Conservation (phyloP, 1,284 basidiomycete genomes). For the Pyrrhoderma noxium region DNA sequence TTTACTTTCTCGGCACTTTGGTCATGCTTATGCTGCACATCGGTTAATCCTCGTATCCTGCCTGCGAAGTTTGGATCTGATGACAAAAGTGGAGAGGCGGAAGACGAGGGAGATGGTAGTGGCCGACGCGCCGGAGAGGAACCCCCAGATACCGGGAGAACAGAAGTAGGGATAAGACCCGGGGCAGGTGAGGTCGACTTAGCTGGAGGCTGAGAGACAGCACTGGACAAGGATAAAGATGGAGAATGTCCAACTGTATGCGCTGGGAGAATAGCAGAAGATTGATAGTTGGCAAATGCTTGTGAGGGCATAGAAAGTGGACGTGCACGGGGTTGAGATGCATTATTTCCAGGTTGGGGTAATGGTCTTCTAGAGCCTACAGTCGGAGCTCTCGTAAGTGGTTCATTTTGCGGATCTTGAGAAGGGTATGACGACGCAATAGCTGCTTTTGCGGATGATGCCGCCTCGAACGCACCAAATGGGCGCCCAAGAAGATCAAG, state of each 20-base stretch:
- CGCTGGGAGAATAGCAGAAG: neutral
- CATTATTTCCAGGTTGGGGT: constrained; percentile 3
- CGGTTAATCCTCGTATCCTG: too few relatives aligned
- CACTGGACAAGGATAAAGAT: constrained; percentile 7
- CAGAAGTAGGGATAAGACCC: neutral
- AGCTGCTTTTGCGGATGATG: constrained; percentile 5
- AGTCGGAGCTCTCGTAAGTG: neutral
- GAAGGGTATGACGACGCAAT: neutral
- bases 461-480: neutral
- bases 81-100: neutral
- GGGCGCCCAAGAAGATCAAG: neutral
- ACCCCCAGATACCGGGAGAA: neutral
- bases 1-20: too few relatives aligned
- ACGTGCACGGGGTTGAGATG: constrained; percentile 5
- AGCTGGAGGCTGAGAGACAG: constrained; percentile 11
- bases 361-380: constrained; percentile 6
- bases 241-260: constrained; percentile 7
- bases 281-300: neutral
- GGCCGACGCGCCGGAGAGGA: neutral
- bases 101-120: neutral
- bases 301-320: constrained; percentile 16
- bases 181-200: neutral
- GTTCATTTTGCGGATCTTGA: constrained; percentile 7
- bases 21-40: too few relatives aligned
- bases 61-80: constrained; percentile 5